A percentile compares a stretch with the other conserved stretches of the same genome.
These are phyloP conservation scores for Lepidium aucheri DNA, from an alignment of 345 rosid species.

Conservation along the genomic window DNA sequence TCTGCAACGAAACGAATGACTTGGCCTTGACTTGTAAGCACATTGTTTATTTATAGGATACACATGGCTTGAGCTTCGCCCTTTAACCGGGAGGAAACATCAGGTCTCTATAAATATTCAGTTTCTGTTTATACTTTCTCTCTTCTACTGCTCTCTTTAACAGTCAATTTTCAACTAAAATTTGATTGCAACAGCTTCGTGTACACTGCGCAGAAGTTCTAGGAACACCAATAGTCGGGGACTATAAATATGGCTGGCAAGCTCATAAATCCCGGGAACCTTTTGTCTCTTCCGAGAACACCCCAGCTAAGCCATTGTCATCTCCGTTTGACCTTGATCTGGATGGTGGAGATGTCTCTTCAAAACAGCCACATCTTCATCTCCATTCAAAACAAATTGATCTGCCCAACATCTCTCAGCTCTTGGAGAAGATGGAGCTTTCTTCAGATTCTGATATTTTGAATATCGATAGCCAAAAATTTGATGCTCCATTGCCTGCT, in stretches of 20 bases:
- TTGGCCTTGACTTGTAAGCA: neutral
- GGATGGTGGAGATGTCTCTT: constrained; percentile 63
- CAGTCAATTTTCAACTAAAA: neutral
- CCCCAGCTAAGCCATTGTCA: constrained; percentile 11
- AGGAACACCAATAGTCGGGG: constrained; percentile 93
- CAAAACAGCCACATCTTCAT: constrained; percentile 68
- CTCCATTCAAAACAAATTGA: constrained; percentile 78
- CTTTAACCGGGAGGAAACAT: constrained; percentile 94
- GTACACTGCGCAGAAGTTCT: constrained; percentile 94
- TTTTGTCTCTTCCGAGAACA: constrained; percentile 3
- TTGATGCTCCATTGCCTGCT: constrained; percentile 75
- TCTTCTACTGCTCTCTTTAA: neutral
- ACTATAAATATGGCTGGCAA: constrained; percentile 89
- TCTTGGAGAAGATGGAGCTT: constrained; percentile 30
- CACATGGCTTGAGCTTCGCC: constrained; percentile 83
- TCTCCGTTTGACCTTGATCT: constrained; percentile 62
- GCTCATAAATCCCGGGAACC: constrained; percentile 44
- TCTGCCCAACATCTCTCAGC: constrained; percentile 61
- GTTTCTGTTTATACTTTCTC: neutral
- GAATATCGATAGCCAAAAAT: constrained; percentile 37
- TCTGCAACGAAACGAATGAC: neutral
- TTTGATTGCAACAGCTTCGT: constrained; percentile 52
- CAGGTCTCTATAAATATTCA: constrained; percentile 43
- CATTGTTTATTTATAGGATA: constrained; percentile 44
- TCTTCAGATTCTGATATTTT: constrained; percentile 44